A percentile compares a stretch with the other conserved stretches of the same genome.
Evolutionary conservation across 2,329 filamentous ascomycete genomes (phyloP).

Genomic region (Aspergillus fischeri): DNA sequence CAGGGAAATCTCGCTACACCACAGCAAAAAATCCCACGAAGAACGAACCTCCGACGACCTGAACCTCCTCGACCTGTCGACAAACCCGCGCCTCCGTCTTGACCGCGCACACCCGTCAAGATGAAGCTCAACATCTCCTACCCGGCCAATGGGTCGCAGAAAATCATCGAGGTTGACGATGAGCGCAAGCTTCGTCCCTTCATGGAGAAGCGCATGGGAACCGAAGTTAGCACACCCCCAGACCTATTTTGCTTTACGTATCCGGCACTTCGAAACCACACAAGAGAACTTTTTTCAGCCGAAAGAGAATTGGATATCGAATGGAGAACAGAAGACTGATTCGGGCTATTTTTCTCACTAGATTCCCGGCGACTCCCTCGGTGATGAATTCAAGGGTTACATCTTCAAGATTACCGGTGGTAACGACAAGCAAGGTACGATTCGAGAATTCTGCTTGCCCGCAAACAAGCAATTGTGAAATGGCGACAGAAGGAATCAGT

Average conservation of each 20-base stretch:
- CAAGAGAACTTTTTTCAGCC: background rate
- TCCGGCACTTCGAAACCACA: constrained; percentile 11
- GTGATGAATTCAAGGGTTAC: constrained; percentile 99
- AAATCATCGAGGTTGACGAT: constrained; percentile 98
- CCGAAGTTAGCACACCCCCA: constrained; percentile 41
- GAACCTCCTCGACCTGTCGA: constrained; percentile 37
- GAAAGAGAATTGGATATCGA: constrained; percentile 11
- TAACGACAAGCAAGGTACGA: constrained; percentile 95
- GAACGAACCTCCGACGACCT: constrained; percentile 34
- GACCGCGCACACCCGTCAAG: constrained; percentile 51
- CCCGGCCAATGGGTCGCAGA: constrained; percentile 99
- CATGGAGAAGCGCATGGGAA: constrained; percentile 91
- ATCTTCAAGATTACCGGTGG: constrained; percentile 99
- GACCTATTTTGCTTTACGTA: constrained; percentile 6
- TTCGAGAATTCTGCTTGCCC: constrained; percentile 3
- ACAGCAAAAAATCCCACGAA: constrained; percentile 37
- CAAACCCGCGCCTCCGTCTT: constrained; percentile 45
- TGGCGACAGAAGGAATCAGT: constrained; percentile 1
- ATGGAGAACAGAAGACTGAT: constrained; percentile 29
- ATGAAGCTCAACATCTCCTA: constrained; percentile 80
- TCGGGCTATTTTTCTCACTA: constrained; percentile 41
- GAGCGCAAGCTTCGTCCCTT: constrained; percentile 98
- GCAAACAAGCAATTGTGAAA: background rate
- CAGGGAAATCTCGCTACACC: constrained; percentile 38
- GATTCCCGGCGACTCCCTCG: constrained; percentile 88